Conservation (phyloP, 768 basidiomycete species). For the Russula abietina region DNA sequence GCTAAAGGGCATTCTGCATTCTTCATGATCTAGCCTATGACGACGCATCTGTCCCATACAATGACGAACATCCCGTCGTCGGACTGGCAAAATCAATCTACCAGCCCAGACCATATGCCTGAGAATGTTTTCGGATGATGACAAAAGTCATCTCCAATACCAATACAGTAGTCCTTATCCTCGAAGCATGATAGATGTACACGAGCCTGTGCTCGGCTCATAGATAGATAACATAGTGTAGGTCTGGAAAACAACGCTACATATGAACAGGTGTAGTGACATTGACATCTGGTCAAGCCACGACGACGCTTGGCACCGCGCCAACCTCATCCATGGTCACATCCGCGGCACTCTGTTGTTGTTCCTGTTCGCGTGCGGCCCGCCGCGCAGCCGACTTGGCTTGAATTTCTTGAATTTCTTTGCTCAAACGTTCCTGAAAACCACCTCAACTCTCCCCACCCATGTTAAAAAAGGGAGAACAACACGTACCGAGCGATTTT, state of each 20-base stretch:
- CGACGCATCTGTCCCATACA: not conserved
- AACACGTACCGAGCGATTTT: constrained; percentile 42
- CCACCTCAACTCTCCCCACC: not conserved
- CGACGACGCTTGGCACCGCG: not conserved
- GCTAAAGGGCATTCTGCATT: too few relatives aligned
- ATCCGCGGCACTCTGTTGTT: constrained; percentile 7
- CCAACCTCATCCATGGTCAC: constrained; percentile 13
- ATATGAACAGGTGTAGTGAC: not conserved
- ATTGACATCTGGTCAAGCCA: constrained; percentile 3
- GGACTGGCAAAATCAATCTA: not conserved
- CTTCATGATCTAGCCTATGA: not conserved
- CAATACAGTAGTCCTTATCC: not conserved
- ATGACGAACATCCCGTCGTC: too few relatives aligned
- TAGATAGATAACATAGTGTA: not conserved
- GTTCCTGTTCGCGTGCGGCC: constrained; percentile 13
- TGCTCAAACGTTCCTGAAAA: constrained; percentile 47
- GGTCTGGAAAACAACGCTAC: not conserved
- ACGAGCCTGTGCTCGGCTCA: not conserved
- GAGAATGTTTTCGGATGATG: not conserved
- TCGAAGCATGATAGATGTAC: not conserved
- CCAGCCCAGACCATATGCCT: not conserved
- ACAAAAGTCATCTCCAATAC: too few relatives aligned
- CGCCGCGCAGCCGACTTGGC: constrained; percentile 43
- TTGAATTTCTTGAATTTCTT: constrained; percentile 53
- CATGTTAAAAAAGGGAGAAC: not conserved